A percentile compares a stretch with the other conserved stretches of the same genome.
phyloP scores from a whole-genome alignment of 176 grass and related monocot genomes.

The Bolboschoenus planiculmis region DNA sequence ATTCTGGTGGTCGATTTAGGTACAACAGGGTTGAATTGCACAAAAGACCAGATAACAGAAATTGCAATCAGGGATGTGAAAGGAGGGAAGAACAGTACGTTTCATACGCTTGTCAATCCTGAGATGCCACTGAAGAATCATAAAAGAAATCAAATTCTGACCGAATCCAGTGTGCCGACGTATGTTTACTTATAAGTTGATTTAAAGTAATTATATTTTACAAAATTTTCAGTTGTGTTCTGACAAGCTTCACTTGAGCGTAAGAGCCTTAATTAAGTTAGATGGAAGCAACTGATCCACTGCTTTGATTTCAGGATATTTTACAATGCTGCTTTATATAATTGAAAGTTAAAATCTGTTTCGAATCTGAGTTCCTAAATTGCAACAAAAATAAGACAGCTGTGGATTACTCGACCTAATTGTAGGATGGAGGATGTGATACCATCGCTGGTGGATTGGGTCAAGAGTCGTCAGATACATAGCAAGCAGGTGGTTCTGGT shows the following conservation, averaged over 20 bases:
- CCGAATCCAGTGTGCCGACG: constrained; percentile 55
- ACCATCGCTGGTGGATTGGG: constrained; percentile 54
- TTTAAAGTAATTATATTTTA: constrained; percentile 9
- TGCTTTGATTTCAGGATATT: too few relatives aligned
- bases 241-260: background rate
- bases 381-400: background rate
- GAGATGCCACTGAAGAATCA: constrained; percentile 3
- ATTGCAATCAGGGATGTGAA: constrained; percentile 72
- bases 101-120: constrained; percentile 79
- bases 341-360: background rate
- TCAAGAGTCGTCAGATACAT: constrained; percentile 52
- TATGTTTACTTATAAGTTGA: constrained; percentile 24
- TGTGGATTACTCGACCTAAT: constrained; percentile 19
- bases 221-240: background rate
- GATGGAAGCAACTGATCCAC: background rate
- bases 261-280: background rate
- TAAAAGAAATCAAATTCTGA: constrained; percentile 56
- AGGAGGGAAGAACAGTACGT: constrained; percentile 67
- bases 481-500: constrained; percentile 73
- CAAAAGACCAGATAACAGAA: constrained; percentile 63
- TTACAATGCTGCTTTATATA: too few relatives aligned
- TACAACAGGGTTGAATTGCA: constrained; percentile 59
- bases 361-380: background rate
- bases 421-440: too few relatives aligned
- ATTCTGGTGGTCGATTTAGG: constrained; percentile 92